These are phyloP conservation scores for Pseudocercospora musae DNA, from an alignment of 2,329 filamentous ascomycete species.

Conservation along the genomic window DNA sequence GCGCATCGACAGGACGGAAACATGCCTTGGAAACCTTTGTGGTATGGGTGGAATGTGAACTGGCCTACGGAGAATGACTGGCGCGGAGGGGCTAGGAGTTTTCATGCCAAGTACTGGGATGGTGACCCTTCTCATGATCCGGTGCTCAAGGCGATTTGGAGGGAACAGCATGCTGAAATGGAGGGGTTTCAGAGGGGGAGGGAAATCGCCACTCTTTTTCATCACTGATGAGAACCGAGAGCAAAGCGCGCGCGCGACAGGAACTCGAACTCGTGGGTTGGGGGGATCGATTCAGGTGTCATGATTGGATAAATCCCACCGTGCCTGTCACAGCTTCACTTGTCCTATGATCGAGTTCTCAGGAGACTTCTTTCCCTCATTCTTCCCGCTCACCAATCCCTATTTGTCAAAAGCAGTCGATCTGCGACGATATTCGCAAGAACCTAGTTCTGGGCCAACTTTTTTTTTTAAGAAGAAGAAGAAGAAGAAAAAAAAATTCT, in stretches of 20 bases:
- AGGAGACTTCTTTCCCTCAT: too few species aligned
- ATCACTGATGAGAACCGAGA: too few species aligned
- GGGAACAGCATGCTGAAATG: conserved; percentile 37
- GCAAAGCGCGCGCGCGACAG: too few species aligned
- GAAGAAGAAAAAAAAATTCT: too few species aligned
- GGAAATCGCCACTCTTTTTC: too few species aligned
- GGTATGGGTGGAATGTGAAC: conserved; percentile 41
- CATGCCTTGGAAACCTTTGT: conserved; percentile 42
- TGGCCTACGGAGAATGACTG: conserved; percentile 40
- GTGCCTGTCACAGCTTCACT: neutral
- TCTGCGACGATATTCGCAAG: too few species aligned
- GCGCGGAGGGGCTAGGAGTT: conserved; percentile 35
- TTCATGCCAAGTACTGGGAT: conserved; percentile 44
- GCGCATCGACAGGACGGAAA: conserved; percentile 39
- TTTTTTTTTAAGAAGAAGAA: too few species aligned
- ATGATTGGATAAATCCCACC: neutral
- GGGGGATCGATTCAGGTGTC: neutral
- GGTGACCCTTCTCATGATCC: conserved; percentile 36
- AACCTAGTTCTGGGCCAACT: too few species aligned
- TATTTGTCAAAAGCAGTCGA: too few species aligned
- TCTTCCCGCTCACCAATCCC: too few species aligned
- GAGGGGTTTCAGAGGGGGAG: conserved; percentile 35
- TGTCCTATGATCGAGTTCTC: neutral
- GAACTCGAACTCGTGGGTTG: neutral
- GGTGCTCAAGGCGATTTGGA: conserved; percentile 36